A percentile compares a stretch with the other conserved stretches of the same genome.
phyloP scores from a whole-genome alignment of 257 asterid genomes.

The Eustoma russellianum region DNA sequence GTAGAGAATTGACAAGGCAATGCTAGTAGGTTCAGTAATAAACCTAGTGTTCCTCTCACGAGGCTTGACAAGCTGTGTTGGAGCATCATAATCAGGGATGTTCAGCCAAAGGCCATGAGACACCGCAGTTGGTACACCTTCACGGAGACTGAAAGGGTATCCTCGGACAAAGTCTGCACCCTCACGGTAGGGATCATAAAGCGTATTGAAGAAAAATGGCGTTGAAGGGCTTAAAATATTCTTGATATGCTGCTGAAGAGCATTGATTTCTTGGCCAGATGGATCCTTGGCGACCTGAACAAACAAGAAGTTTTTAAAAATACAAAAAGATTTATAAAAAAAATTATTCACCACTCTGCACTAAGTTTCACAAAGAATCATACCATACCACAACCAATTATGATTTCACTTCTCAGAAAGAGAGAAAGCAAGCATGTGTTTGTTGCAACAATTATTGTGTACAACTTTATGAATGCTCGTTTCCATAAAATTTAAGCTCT shows the following conservation, averaged over 20 bases:
- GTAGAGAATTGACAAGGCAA: neutral
- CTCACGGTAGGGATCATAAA: constrained; percentile 32
- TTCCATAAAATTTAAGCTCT: too few species aligned
- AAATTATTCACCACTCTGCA: too few species aligned
- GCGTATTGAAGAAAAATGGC: constrained; percentile 39
- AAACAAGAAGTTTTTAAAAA: neutral
- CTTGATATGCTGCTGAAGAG: constrained; percentile 21
- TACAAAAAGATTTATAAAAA: too few species aligned
- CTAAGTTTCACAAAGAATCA: too few species aligned
- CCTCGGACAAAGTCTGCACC: constrained; percentile 42
- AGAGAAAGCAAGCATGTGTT: neutral
- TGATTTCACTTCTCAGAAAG: neutral
- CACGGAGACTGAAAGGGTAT: constrained; percentile 35
- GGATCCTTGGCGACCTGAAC: constrained; percentile 36
- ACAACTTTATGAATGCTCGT: too few species aligned
- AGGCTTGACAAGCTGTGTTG: constrained; percentile 41
- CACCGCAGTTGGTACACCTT: constrained; percentile 35
- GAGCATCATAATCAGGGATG: constrained; percentile 39
- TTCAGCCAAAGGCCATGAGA: constrained; percentile 45
- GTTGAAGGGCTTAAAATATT: constrained; percentile 30
- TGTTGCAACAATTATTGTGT: too few species aligned
- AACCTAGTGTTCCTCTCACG: constrained; percentile 34
- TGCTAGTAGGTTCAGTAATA: neutral
- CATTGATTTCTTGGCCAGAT: constrained; percentile 29
- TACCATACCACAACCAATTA: too few species aligned